phyloP scores from a whole-genome alignment of 805 yeast genomes.

The Hanseniaspora singularis region DNA sequence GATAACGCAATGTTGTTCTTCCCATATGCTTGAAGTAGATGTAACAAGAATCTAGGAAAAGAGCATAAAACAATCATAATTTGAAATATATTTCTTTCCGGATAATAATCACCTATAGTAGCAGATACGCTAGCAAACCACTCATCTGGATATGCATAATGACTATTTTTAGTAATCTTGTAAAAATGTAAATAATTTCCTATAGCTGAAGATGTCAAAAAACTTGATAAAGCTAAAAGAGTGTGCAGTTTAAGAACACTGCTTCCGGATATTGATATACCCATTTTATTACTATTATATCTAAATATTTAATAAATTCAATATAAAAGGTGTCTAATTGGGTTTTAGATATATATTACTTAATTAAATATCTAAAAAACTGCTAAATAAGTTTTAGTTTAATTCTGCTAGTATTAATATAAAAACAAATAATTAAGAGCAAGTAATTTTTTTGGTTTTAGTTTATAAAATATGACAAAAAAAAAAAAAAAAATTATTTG shows the following conservation, averaged over 20 bases:
- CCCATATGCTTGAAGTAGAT: constrained; percentile 37
- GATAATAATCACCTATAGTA: constrained; percentile 91
- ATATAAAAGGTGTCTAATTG: too few species aligned
- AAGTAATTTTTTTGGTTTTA: too few species aligned
- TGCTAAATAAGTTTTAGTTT: too few species aligned
- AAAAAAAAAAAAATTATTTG: too few species aligned
- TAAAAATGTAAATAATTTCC: constrained; percentile 72
- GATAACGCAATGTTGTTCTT: constrained; percentile 20
- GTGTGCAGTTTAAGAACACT: constrained; percentile 45
- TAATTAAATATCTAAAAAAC: too few species aligned
- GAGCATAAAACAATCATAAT: constrained; percentile 83
- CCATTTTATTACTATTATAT: too few species aligned
- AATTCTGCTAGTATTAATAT: too few species aligned
- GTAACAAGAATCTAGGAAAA: constrained; percentile 72
- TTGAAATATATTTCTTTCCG: constrained; percentile 88
- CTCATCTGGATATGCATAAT: constrained; percentile 87
- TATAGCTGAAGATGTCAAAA: constrained; percentile 57
- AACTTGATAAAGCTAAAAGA: constrained; percentile 59
- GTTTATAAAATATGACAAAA: too few species aligned
- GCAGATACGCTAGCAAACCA: constrained; percentile 99
- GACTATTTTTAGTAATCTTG: constrained; percentile 78
- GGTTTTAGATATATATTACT: too few species aligned
- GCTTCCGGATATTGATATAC: not conserved
- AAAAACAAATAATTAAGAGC: too few species aligned
- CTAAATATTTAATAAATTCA: too few species aligned